Percentiles rank a stretch among this genome's conserved stretches.
Evolutionary conservation across 2,329 filamentous ascomycete species (phyloP).

Genomic region (Pseudocercospora musae): DNA sequence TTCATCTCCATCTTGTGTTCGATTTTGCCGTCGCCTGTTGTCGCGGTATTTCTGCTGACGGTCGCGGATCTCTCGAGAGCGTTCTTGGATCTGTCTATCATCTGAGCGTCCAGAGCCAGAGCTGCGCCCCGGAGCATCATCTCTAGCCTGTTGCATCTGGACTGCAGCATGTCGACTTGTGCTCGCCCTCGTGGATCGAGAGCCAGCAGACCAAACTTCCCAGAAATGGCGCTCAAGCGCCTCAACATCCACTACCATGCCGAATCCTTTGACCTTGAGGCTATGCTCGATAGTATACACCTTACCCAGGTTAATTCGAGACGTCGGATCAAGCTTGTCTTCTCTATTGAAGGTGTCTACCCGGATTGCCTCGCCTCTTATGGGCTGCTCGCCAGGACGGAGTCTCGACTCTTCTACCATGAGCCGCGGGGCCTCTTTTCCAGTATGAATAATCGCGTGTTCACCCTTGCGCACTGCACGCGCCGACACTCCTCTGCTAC

Average conservation of each 20-base stretch:
- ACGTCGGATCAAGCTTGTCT: constrained; percentile 7
- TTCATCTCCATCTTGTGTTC: neutral
- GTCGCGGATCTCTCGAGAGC: no score
- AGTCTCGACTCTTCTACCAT: constrained; percentile 6
- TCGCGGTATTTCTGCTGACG: no score
- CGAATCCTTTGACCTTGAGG: constrained; percentile 23
- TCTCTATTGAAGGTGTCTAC: constrained; percentile 11
- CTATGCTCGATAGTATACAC: constrained; percentile 27
- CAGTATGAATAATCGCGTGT: constrained; percentile 30
- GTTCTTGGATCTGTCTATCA: no score
- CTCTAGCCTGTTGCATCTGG: no score
- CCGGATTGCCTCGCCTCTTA: constrained; percentile 20
- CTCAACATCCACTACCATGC: constrained; percentile 13
- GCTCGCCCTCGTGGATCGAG: no score
- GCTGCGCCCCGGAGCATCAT: no score
- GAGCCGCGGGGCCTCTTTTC: neutral
- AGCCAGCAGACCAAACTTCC: neutral
- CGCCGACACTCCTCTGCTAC: constrained; percentile 22
- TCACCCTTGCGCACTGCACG: constrained; percentile 20
- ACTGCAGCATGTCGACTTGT: no score
- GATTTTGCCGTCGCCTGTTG: neutral
- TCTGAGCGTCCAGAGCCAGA: no score
- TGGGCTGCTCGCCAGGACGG: constrained; percentile 7
- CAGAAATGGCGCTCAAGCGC: neutral
- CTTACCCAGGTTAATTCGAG: constrained; percentile 9